Conservation (phyloP, 805 yeast genomes). For the Torulaspora indica region DNA sequence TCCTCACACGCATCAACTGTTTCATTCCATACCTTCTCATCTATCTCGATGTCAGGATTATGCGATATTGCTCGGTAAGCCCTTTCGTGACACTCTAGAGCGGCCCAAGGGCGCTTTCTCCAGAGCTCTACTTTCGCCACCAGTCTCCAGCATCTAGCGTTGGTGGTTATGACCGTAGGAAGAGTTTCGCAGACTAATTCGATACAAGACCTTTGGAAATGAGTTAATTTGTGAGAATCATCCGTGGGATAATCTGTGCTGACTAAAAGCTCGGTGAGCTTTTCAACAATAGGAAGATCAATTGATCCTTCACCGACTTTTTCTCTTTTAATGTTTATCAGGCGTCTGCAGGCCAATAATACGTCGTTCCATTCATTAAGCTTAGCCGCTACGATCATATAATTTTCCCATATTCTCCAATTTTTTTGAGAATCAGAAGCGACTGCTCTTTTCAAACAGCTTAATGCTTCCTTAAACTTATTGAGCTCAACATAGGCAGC, state of each 20-base stretch:
- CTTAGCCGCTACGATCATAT: slow-evolving; percentile 72
- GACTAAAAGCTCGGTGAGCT: slow-evolving; percentile 60
- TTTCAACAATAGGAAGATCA: slow-evolving; percentile 72
- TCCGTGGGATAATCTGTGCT: slow-evolving; percentile 45
- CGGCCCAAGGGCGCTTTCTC: slow-evolving; percentile 83
- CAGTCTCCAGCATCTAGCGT: slow-evolving; percentile 66
- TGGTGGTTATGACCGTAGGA: slow-evolving; percentile 63
- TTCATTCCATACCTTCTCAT: slow-evolving; percentile 64
- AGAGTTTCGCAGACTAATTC: slow-evolving; percentile 66
- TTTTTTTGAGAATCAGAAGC: slow-evolving; percentile 65
- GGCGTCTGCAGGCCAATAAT: slow-evolving; percentile 61
- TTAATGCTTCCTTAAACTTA: slow-evolving; percentile 72
- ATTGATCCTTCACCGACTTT: slow-evolving; percentile 57
- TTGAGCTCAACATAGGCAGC: slow-evolving; percentile 64
- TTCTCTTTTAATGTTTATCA: slow-evolving; percentile 55
- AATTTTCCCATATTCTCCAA: slow-evolving; percentile 91
- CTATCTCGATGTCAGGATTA: slow-evolving; percentile 57
- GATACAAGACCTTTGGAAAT: slow-evolving; percentile 63
- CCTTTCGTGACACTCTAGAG: slow-evolving; percentile 79
- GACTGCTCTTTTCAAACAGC: slow-evolving; percentile 77
- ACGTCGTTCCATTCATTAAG: slow-evolving; percentile 88
- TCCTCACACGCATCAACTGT: slow-evolving; percentile 77
- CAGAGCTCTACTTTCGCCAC: slow-evolving; percentile 84
- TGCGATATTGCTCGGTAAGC: slow-evolving; percentile 72
- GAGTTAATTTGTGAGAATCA: slow-evolving; percentile 40